Evolutionary conservation across 306 rosid species (phyloP), one percentile per base, ranked within the genome.

Genomic region (Amphicarpaea edgeworthii): DNA sequence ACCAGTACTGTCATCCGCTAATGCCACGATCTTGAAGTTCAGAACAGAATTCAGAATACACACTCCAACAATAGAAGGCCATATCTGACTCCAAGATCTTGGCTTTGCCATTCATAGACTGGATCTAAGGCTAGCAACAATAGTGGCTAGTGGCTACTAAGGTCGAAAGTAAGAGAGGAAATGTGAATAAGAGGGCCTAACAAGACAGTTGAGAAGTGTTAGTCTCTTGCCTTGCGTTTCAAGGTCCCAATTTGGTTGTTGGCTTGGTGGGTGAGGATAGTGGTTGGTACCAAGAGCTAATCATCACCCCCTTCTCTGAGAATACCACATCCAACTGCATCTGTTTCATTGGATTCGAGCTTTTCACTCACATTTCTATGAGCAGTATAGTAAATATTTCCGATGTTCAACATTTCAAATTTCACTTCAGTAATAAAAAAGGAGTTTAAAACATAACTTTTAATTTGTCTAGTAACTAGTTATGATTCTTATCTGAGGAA

Each of bases 201-300:
- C 34, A 53, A 61, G 77, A 83, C 49, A 71, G 97, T 81, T 93
- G 91, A 78, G 73, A 74, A 78, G 98, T 85, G 72, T 53, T 41
- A 68, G 91, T 95, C 88, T 85, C 97, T 84, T 95, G 82, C 75
- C 97, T 84, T 95, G 82, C 75, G 70, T 77, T 85, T 82, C 62
- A 95, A 95, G 99, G 47, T 64, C 82, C 67, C 55, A 82, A 79
- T 78, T 79, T 65, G 89, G 90, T 82, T 79, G 90, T 77, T 63
- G 75, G 74, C 66, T 72, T 68, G 83, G 49, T 84, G 92, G 76
- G 76, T 80, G 78, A 83, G 81, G 68, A 59, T 72, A 77, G 79
- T 67, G 85, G 88, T 86, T 82, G 90, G 85, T 84, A 49, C 32
- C 23, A 12, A 49, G 79, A 70, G 67, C 34, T 53, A 75, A 84